Base-by-base conservation (phyloP, 1,139 yeast genomes). In the Taphrina confusa region DNA sequence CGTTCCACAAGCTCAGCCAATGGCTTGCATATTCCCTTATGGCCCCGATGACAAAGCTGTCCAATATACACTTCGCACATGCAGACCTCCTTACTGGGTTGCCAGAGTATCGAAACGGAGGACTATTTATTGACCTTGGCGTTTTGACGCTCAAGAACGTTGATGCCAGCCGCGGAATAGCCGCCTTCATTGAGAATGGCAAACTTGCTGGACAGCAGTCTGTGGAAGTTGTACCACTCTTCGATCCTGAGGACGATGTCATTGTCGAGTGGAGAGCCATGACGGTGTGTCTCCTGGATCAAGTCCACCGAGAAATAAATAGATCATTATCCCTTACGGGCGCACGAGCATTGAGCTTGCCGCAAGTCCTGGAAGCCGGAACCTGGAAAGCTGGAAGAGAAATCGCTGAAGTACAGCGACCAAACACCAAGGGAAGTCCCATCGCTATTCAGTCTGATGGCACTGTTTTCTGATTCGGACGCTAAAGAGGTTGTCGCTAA, bases 91-190 rank as follows among this genome's bases (percentile, higher is more conserved):
- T 80, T 71, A 82, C 85, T 0, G 86, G 85, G 0, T 71, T 82
- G 49, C 85, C 86, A 3, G 86, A 82, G 68, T 82, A 82, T 68
- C 74, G 86, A 66, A 82, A 82, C 63, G 86, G 85, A 33, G 86
- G 85, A 0, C 70, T 82, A 27, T 75, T 82, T 65, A 77, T 80
- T 40, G 85, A 82, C 68, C 72, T 80, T 46, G 81, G 78, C 6
- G 76, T 82, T 0, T 69, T 82, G 45, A 65, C 71, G 1, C 70
- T 82, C 52, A 81, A 81, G 65, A 73, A 75, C 0, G 76, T 72
- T 1, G 70, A 68, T 9, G 62, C 70, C 14, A 60, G 66, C 22
- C 64, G 69, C 40, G 83, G 82, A 0, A 63, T 77, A 6, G 67
- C 78, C 0, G 65, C 71, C 34, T 63, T 63, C 60, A 31, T 33